These are phyloP conservation scores for Radiomyces spectabilis DNA, from an alignment of 192 early-diverging fungal genomes.

Conservation along the genomic window DNA sequence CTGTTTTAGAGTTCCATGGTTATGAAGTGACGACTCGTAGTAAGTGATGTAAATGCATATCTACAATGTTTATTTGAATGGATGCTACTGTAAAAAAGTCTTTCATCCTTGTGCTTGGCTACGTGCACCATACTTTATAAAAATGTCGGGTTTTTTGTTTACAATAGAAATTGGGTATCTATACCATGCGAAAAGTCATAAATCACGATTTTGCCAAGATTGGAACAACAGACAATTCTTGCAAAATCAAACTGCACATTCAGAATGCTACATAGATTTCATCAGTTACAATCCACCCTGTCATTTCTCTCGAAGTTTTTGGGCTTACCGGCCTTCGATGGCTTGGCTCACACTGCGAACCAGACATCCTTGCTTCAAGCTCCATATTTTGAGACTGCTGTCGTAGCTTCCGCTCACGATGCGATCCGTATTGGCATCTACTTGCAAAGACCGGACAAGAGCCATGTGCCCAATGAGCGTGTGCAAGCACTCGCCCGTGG, in stretches of 20 bases:
- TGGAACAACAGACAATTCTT: conserved; percentile 80
- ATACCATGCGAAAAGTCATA: conserved; percentile 60
- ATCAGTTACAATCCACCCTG: not conserved
- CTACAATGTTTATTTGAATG: no score
- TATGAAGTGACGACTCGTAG: no score
- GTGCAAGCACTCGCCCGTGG: conserved; percentile 31
- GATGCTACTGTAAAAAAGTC: no score
- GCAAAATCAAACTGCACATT: conserved; percentile 77
- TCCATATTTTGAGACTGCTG: conserved; percentile 83
- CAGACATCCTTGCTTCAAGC: conserved; percentile 51
- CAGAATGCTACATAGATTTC: conserved; percentile 47
- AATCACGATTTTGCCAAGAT: conserved; percentile 61
- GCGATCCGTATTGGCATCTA: conserved; percentile 40
- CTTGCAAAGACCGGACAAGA: conserved; percentile 68
- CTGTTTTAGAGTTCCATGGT: no score
- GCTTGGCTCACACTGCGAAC: not conserved
- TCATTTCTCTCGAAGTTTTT: not conserved
- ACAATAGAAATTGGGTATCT: conserved; percentile 29
- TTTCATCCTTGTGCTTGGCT: no score
- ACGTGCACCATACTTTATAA: no score
- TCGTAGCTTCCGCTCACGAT: conserved; percentile 89
- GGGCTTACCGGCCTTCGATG: conserved; percentile 7
- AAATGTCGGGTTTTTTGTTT: no score
- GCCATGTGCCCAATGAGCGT: conserved; percentile 54
- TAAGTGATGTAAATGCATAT: no score